Conservation (phyloP, 2,329 filamentous ascomycete species). For the Scedosporium dehoogii region DNA sequence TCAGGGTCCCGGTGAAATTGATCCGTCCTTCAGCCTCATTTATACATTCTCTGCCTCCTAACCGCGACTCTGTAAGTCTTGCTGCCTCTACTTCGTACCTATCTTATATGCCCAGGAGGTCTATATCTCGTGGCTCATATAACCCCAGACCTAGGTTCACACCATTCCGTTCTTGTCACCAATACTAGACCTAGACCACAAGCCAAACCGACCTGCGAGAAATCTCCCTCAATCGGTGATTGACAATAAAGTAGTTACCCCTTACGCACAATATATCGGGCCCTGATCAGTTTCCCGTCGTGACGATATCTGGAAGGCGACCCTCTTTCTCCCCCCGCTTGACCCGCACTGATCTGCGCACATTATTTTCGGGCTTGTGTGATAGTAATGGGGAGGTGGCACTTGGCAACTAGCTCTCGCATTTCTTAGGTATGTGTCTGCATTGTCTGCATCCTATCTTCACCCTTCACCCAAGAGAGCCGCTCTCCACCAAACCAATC, state of each 20-base stretch:
- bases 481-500: neutral
- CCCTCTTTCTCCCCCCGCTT: neutral
- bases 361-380: neutral
- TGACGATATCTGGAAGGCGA: neutral
- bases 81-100: neutral
- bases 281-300: neutral
- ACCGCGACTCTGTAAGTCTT: neutral
- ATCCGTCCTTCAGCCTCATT: neutral
- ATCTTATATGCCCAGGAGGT: neutral
- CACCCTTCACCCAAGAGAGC: neutral
- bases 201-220: neutral
- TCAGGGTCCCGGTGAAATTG: neutral
- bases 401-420: neutral
- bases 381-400: neutral
- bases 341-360: neutral
- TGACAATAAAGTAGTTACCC: neutral
- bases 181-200: neutral
- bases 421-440: neutral
- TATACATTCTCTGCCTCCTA: neutral
- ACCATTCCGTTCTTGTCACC: neutral
- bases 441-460: neutral
- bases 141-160: neutral
- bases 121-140: neutral
- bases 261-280: neutral
- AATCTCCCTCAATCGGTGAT: neutral